Conservation (phyloP, 2,329 filamentous ascomycete genomes). For the Aureobasidium sp. region DNA sequence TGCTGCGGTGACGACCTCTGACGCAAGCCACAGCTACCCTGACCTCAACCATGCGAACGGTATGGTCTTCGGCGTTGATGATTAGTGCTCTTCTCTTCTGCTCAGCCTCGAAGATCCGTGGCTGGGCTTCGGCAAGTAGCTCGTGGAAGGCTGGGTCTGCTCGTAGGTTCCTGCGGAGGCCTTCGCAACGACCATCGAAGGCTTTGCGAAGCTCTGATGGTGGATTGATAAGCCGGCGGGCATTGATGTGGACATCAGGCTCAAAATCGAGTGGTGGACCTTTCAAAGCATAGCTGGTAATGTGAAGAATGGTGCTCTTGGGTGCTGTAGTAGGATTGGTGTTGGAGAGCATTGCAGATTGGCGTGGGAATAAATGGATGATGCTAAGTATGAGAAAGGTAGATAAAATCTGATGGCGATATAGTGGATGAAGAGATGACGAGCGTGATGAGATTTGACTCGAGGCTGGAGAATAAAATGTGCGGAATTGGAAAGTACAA, state of each 20-base stretch:
- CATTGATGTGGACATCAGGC: not conserved
- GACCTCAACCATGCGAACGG: not conserved
- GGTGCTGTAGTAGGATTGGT: not conserved
- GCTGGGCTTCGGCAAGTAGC: not conserved
- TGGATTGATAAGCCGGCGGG: not conserved
- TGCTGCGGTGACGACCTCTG: not conserved
- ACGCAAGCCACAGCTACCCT: conserved; percentile 1
- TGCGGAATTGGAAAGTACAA: not conserved
- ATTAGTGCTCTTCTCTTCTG: not conserved
- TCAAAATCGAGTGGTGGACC: not conserved
- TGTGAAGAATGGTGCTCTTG: not conserved
- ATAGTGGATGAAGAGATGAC: too few species aligned
- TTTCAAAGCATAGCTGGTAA: not conserved
- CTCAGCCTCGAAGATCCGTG: not conserved
- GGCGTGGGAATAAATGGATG: not conserved
- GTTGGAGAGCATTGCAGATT: not conserved
- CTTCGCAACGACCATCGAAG: not conserved
- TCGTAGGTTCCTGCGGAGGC: not conserved
- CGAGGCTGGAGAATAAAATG: not conserved
- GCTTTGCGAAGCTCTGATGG: not conserved
- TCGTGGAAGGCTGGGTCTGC: not conserved
- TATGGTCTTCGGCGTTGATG: not conserved
- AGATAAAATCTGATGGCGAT: not conserved
- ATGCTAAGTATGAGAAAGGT: not conserved
- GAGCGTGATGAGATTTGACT: too few species aligned